These are phyloP conservation scores for Prinsepia uniflora DNA, from an alignment of 306 rosid species.

Conservation along the genomic window DNA sequence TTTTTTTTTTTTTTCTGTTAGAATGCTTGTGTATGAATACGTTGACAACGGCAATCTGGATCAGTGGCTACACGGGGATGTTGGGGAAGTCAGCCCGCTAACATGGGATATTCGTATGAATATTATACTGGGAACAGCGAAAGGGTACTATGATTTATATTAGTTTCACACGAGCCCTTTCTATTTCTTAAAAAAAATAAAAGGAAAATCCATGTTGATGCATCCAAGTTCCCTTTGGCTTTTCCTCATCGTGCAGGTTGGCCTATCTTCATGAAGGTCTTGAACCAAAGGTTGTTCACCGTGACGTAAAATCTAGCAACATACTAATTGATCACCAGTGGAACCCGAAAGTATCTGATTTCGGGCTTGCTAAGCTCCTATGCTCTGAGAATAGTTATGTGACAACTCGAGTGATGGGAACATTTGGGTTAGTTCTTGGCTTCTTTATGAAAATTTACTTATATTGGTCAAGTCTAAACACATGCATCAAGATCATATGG, in stretches of 20 bases:
- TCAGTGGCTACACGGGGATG: slow-evolving; percentile 95
- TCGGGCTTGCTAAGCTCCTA: slow-evolving; percentile 95
- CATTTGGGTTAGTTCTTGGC: slow-evolving; percentile 77
- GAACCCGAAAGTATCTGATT: slow-evolving; percentile 93
- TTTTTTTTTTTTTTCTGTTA: slow-evolving; percentile 28
- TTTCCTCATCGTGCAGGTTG: slow-evolving; percentile 51
- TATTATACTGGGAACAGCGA: slow-evolving; percentile 82
- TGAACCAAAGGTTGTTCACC: slow-evolving; percentile 97
- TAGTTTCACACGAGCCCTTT: background rate
- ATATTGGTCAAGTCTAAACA: background rate
- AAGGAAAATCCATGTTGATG: background rate
- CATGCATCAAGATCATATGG: background rate
- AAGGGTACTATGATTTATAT: slow-evolving; percentile 48
- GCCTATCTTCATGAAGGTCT: slow-evolving; percentile 99
- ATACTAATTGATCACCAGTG: slow-evolving; percentile 87
- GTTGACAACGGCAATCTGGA: slow-evolving; percentile 93
- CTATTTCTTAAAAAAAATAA: no score
- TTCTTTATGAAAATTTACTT: background rate
- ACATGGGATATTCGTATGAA: slow-evolving; percentile 91
- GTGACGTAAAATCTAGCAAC: slow-evolving; percentile 94
- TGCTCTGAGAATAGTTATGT: slow-evolving; percentile 81
- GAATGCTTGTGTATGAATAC: slow-evolving; percentile 98
- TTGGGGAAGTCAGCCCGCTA: slow-evolving; percentile 81
- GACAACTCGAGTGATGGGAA: slow-evolving; percentile 99
- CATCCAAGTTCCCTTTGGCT: slow-evolving; percentile 18